phyloP scores from a whole-genome alignment of 1,284 basidiomycete species.

The Cryptococcus sp. region DNA sequence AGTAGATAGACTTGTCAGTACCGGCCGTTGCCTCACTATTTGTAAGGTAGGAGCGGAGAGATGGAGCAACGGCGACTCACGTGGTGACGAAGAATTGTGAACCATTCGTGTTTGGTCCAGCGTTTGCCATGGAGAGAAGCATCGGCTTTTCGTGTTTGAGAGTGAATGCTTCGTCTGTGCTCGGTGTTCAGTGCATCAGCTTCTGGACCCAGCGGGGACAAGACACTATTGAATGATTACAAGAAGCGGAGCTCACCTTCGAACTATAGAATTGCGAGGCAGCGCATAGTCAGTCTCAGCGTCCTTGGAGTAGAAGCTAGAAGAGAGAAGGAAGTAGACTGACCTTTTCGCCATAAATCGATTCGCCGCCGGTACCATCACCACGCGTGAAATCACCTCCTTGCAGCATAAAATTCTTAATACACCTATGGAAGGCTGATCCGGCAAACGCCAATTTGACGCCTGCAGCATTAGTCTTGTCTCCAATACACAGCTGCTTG shows the following conservation, averaged over 20 bases:
- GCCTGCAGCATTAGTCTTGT: conserved; percentile 59
- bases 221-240: not conserved
- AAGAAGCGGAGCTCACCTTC: conserved; percentile 9
- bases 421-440: conserved; percentile 78
- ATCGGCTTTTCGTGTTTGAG: conserved; percentile 79
- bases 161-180: conserved; percentile 78
- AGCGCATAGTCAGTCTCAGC: too few relatives aligned
- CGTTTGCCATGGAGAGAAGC: conserved; percentile 85
- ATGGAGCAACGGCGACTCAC: conserved; percentile 30
- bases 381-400: conserved; percentile 56
- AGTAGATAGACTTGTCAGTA: conserved; percentile 5
- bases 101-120: conserved; percentile 68
- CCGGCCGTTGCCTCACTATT: not conserved
- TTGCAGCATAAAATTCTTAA: conserved; percentile 74
- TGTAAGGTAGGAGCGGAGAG: not conserved
- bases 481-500: conserved; percentile 80
- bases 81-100: conserved; percentile 59
- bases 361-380: conserved; percentile 89
- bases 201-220: not conserved
- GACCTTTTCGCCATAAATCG: conserved; percentile 81
- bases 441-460: conserved; percentile 54
- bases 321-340: conserved; percentile 4
- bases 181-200: conserved; percentile 5
- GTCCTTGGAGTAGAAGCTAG: too few relatives aligned
- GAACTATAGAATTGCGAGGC: conserved; percentile 19